Evolutionary conservation across 495 filamentous ascomycete species (phyloP).

Genomic region (Staphylotrichum tortipilum): DNA sequence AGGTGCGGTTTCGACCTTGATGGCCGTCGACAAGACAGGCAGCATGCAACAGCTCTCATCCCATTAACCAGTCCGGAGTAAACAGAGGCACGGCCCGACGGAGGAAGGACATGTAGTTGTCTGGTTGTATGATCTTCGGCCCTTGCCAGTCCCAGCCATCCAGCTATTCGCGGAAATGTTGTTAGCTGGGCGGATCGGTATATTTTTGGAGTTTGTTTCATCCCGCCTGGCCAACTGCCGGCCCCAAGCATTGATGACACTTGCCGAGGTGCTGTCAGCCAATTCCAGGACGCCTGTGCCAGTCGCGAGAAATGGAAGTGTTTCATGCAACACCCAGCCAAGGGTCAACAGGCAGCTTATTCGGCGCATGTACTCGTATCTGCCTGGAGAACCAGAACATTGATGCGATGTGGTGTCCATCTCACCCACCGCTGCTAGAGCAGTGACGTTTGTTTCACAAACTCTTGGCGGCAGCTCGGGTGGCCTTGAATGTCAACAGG

Average conservation of each 20-base stretch:
- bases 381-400: neutral
- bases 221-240: neutral
- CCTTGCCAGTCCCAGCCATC: too few species aligned
- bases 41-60: neutral
- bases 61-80: too few species aligned
- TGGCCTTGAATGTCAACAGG: too few species aligned
- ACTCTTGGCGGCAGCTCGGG: neutral
- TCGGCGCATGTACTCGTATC: neutral
- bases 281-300: neutral
- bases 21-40: neutral
- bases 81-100: too few species aligned
- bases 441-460: neutral
- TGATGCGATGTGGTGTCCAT: neutral
- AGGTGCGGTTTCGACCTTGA: neutral
- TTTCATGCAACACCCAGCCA: conserved; percentile 1
- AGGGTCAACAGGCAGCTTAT: neutral
- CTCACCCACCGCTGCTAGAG: too few species aligned
- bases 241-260: neutral
- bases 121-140: too few species aligned
- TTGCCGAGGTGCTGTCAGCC: neutral
- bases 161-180: neutral
- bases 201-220: conserved; percentile 11
- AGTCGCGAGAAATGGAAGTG: neutral
- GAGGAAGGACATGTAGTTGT: too few species aligned
- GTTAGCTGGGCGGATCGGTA: neutral